Evolutionary conservation across 108 stramenopile genomes (phyloP), one percentile per base, ranked within the genome.

Genomic region (Skeletonema costatum): DNA sequence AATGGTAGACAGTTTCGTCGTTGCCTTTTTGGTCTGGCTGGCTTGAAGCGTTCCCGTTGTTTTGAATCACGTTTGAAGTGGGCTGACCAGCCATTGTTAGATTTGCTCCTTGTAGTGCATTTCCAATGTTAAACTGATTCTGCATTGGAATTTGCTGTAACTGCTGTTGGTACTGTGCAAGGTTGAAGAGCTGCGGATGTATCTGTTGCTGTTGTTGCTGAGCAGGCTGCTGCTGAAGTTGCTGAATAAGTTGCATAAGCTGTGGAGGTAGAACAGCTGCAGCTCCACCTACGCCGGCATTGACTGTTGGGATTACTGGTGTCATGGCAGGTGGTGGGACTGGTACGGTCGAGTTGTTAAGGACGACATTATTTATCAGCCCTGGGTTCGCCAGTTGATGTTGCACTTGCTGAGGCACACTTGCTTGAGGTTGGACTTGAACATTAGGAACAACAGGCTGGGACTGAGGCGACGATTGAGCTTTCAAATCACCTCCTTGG

Each of bases 211-310:
- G 75, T 31, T 62, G 66, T 25, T 33, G 73, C 31, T 64, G 73
- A 9, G 53, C 53, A 29, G 53, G 53, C 33, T 73, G 73, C 50
- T 73, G 73, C 50, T 73, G 73, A 46, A 62, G 63, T 3, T 61
- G 44, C 14, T 68, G 59, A 68, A 76, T 53, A 16, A 76, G 60
- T 66, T 76, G 75, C 60, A 76, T 12, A 5, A 76, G 31, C 14
- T 76, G 75, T 17, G 66, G 75, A 46, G 75, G 33, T 32, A 71
- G 25, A 56, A 21, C 41, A 41, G 39, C 65, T 42, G 36, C 25
- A 66, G 65, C 29, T 66, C 39, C 39, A 5, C 36, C 19, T 25
- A 66, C 19, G 19, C 41, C 11, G 1, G 53, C 53, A 66, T 66
- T 66, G 65, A 56, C 19, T 39, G 53, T 46, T 32, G 67, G 36